Evolutionary conservation across 1,139 yeast genomes (phyloP).

Genomic region (Yamadazyma blattariae): DNA sequence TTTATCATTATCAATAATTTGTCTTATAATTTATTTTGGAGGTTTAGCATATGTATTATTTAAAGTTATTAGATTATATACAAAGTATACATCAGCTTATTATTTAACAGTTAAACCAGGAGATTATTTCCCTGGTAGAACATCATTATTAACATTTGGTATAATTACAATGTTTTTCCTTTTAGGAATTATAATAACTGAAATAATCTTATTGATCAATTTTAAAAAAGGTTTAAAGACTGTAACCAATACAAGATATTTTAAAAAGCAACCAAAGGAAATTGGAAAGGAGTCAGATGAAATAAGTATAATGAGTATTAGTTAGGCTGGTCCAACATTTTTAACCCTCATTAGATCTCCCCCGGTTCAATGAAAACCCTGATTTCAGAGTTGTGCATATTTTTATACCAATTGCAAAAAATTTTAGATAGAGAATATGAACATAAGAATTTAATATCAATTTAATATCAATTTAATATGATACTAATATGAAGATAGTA

Average conservation of each 20-base stretch:
- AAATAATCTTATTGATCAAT: conserved; percentile 32
- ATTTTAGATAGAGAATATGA: no score
- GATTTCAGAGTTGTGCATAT: no score
- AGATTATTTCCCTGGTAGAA: conserved; percentile 45
- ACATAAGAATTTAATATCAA: no score
- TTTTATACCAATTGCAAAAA: no score
- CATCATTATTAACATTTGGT: conserved; percentile 48
- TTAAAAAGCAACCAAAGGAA: background rate
- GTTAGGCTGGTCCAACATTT: no score
- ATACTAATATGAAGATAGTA: no score
- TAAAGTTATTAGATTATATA: conserved; percentile 48
- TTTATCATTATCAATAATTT: conserved; percentile 22
- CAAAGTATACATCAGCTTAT: conserved; percentile 36
- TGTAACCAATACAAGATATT: background rate
- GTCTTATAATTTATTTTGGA: conserved; percentile 33
- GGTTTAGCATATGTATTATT: conserved; percentile 51
- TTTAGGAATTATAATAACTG: conserved; percentile 34
- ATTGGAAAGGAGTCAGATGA: background rate
- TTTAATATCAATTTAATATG: no score
- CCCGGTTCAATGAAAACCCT: no score
- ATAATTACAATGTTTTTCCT: conserved; percentile 42
- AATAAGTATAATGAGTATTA: conserved; percentile 2
- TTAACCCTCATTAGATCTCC: no score
- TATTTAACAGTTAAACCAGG: conserved; percentile 23
- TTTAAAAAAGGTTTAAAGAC: conserved; percentile 38